A percentile compares a stretch with the other conserved stretches of the same genome.
phyloP scores from a whole-genome alignment of 306 rosid genomes.

The Carpinus viminea region DNA sequence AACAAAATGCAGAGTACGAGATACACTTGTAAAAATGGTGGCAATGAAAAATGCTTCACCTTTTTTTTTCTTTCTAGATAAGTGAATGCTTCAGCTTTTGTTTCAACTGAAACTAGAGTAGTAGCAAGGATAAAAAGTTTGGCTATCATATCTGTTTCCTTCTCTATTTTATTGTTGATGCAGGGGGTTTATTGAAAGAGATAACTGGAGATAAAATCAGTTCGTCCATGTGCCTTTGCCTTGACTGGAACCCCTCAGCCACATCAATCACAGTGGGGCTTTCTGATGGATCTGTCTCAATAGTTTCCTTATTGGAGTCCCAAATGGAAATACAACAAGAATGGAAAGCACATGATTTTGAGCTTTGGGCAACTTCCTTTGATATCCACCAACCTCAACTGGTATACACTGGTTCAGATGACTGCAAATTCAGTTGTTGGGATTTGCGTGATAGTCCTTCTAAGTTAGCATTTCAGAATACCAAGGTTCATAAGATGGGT shows the following conservation, averaged over 20 bases:
- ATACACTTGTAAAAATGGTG: neutral
- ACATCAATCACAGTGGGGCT: conserved; percentile 71
- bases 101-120: neutral
- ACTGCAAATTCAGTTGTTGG: conserved; percentile 86
- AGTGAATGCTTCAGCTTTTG: neutral
- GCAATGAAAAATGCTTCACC: neutral
- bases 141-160: neutral
- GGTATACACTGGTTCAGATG: conserved; percentile 84
- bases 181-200: conserved; percentile 58
- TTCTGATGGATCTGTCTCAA: conserved; percentile 70
- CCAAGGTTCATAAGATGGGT: conserved; percentile 81
- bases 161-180: conserved; percentile 27
- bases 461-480: conserved; percentile 61
- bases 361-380: conserved; percentile 80
- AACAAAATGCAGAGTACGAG: neutral
- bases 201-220: conserved; percentile 52
- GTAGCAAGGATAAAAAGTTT: neutral
- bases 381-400: conserved; percentile 79
- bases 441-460: conserved; percentile 73
- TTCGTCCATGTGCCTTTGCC: conserved; percentile 73
- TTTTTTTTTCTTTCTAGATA: too few relatives aligned
- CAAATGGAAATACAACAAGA: conserved; percentile 50
- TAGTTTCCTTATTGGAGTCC: conserved; percentile 63
- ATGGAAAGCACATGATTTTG: conserved; percentile 95
- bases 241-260: conserved; percentile 84